These are phyloP conservation scores for Wickerhamiella parazyma DNA, from an alignment of 805 yeast genomes.

Conservation along the genomic window DNA sequence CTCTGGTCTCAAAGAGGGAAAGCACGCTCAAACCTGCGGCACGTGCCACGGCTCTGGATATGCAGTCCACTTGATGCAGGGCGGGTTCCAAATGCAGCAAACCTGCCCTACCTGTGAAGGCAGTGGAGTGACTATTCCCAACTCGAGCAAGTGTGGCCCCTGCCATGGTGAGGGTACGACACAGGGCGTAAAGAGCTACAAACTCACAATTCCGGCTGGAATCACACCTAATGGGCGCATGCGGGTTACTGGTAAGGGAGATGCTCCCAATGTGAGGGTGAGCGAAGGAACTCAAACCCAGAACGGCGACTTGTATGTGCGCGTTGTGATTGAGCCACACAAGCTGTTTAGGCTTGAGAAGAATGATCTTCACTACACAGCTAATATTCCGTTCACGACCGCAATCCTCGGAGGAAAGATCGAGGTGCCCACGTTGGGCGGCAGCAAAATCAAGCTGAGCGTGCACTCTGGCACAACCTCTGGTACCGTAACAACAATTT, in stretches of 20 bases:
- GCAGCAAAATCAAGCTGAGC: slow-evolving; percentile 58
- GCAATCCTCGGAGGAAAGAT: slow-evolving; percentile 92
- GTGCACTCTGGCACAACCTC: slow-evolving; percentile 75
- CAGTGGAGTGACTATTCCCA: slow-evolving; percentile 62
- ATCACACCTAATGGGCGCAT: slow-evolving; percentile 74
- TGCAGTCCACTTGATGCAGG: slow-evolving; percentile 67
- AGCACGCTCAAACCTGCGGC: slow-evolving; percentile 62
- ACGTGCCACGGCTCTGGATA: slow-evolving; percentile 92
- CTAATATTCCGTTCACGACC: slow-evolving; percentile 79
- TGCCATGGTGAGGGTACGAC: slow-evolving; percentile 89
- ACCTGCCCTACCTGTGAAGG: slow-evolving; percentile 85
- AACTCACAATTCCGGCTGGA: slow-evolving; percentile 79
- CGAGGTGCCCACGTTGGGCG: slow-evolving; percentile 74
- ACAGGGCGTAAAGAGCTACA: slow-evolving; percentile 52
- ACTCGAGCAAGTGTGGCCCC: slow-evolving; percentile 52
- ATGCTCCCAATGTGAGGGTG: slow-evolving; percentile 65
- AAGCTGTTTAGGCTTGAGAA: slow-evolving; percentile 52
- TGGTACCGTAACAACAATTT: slow-evolving; percentile 59
- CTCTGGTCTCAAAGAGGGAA: slow-evolving; percentile 67
- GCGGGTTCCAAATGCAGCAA: slow-evolving; percentile 94
- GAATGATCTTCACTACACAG: slow-evolving; percentile 49
- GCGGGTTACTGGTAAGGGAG: slow-evolving; percentile 80
- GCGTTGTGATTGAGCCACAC: slow-evolving; percentile 69
- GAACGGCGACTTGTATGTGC: slow-evolving; percentile 79
- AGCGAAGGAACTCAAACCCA: slow-evolving; percentile 53